Evolutionary conservation across 108 stramenopile species (phyloP), one percentile per base, ranked within the genome.

Genomic region (Mayamaea pseudoterrestris): DNA sequence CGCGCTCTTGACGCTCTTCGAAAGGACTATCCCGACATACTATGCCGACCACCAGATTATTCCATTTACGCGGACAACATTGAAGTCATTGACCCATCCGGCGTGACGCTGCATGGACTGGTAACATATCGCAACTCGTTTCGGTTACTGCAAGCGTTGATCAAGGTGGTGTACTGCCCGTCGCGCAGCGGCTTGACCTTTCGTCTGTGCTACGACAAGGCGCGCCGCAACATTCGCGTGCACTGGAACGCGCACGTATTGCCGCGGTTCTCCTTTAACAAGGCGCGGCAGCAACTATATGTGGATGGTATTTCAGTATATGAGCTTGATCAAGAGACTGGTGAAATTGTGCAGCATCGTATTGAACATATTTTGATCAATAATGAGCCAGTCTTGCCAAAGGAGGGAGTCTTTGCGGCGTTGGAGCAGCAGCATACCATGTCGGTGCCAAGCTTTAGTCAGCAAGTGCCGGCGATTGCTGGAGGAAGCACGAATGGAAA

Each of bases 301-400:
- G 80, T 88, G 26, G 85, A 88, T 35, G 85, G 80, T 20, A 88
- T 83, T 48, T 70, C 68, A 35, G 80, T 83, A 18, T 88, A 88
- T 39, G 77, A 88, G 45, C 23, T 88, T 12, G 65, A 73, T 55
- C 64, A 63, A 7, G 41, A 40, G 17, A 49, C 73, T 6, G 86
- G 86, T 17, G 76, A 76, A 24, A 82, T 88, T 35, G 61, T 52
- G 3, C 69, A 80, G 47, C 86, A 88, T 64, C 70, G 63, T 12
- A 63, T 88, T 36, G 78, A 82, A 29, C 73, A 68, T 35, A 44
- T 88, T 25, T 30, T 83, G 17, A 69, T 83, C 12, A 88, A 88
- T 42, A 79, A 79, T 42, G 55, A 53, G 40, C 58, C 76, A 41
- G 55, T 82, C 4, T 49, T 53, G 13, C 73, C 80, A 3, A 69